Evolutionary conservation across 208 protist species (phyloP).

Genomic region (Wallacemonas sp.): DNA sequence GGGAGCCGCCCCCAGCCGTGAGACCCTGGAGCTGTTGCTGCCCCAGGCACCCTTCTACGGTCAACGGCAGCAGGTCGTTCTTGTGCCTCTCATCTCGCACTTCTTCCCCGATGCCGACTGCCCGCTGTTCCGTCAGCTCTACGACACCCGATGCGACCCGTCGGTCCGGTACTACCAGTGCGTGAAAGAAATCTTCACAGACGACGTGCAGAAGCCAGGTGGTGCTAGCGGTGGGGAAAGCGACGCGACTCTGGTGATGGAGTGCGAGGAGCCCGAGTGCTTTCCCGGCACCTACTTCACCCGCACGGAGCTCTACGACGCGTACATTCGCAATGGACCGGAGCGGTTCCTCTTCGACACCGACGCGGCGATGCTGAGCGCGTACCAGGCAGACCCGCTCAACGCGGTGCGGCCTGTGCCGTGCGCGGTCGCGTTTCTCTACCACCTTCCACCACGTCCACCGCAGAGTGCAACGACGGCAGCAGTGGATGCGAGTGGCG

Average conservation of each 20-base stretch:
- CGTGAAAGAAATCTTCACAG: constrained; percentile 15
- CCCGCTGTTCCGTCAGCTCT: constrained; percentile 60
- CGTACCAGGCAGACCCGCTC: constrained; percentile 17
- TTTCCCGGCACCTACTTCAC: constrained; percentile 31
- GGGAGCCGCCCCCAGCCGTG: constrained; percentile 63
- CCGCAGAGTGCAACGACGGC: background rate
- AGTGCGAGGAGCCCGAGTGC: constrained; percentile 30
- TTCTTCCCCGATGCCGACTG: constrained; percentile 63
- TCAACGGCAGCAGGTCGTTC: constrained; percentile 40
- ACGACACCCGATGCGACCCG: constrained; percentile 47
- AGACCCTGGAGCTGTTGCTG: constrained; percentile 29
- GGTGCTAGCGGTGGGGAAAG: background rate
- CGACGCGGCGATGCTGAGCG: constrained; percentile 36
- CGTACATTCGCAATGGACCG: constrained; percentile 26
- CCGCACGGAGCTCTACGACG: constrained; percentile 41
- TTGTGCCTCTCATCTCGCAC: constrained; percentile 53
- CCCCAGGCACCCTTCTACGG: constrained; percentile 39
- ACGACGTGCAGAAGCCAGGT: constrained; percentile 3
- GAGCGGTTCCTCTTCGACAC: constrained; percentile 37
- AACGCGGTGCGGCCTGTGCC: constrained; percentile 43
- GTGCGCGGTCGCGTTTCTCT: constrained; percentile 66
- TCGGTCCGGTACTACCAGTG: constrained; percentile 72
- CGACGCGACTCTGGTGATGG: background rate
- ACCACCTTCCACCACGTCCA: constrained; percentile 9
- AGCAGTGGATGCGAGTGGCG: background rate